Conservation (phyloP, 805 yeast genomes). For the Metschnikowia noctiluminum region DNA sequence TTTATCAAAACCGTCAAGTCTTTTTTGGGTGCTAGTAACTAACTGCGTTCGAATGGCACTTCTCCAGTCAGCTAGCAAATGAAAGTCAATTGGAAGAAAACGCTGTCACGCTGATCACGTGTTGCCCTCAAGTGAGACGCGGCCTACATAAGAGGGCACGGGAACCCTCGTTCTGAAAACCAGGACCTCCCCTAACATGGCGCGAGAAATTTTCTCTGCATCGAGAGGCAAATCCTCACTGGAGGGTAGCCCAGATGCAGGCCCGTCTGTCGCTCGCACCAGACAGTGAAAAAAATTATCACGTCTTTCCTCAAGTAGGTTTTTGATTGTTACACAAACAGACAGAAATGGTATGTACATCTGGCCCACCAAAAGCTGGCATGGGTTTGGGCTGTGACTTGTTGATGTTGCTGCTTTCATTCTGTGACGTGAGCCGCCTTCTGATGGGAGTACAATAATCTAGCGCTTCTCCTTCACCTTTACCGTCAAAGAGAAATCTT, state of each 20-base stretch:
- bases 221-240: neutral
- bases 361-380: slow-evolving; percentile 1
- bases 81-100: neutral
- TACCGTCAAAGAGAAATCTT: too few species aligned
- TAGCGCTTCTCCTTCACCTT: neutral
- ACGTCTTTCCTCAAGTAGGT: slow-evolving; percentile 8
- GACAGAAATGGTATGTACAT: slow-evolving; percentile 22
- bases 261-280: slow-evolving; percentile 6
- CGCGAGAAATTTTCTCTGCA: neutral
- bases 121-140: neutral
- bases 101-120: slow-evolving; percentile 17
- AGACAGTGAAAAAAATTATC: slow-evolving; percentile 18
- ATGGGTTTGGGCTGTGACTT: neutral
- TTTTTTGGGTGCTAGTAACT: neutral
- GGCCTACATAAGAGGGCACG: neutral
- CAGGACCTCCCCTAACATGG: neutral
- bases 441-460: too few species aligned
- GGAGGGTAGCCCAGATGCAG: slow-evolving; percentile 1
- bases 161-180: too few species aligned
- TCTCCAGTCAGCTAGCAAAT: too few species aligned
- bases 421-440: too few species aligned
- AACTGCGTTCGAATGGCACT: too few species aligned
- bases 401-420: neutral
- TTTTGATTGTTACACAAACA: slow-evolving; percentile 13
- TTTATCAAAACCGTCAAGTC: too few species aligned